Base-by-base conservation (phyloP, 2,329 filamentous ascomycete genomes). In the Aspergillus aculeatus region DNA sequence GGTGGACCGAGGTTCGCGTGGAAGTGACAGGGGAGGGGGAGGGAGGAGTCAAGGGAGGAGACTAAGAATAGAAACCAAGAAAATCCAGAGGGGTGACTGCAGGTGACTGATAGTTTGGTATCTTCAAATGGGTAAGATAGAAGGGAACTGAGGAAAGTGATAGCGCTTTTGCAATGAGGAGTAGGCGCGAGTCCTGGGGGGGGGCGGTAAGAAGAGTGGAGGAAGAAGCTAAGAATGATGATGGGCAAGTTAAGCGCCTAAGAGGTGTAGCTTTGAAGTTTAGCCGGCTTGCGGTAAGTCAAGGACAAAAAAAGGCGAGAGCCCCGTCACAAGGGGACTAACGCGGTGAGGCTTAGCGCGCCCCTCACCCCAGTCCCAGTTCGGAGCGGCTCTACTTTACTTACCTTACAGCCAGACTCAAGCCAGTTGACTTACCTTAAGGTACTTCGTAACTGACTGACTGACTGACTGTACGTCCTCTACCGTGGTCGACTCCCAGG, bases 341-440 rank as follows among this genome's bases (percentile, higher is more conserved):
- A 64, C 66, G 47, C 4, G 16, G 50, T 35, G 3, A 4, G 50
- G 63, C 11, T 54, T 69, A 71, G 68, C 19, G 56, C 16, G 50
- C 55, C 59, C 50, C 44, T 60, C 32, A 12, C 67, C 64, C 65
- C 66, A 62, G 38, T 59, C 64, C 65, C 66, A 62, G 38, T 59
- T 56, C 61, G 54, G 61, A 61, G 67, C 68, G 65, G 70, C 68
- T 71, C 69, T 29, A 10, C 26, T 9, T 29, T 26, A 26, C 7
- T 5, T 32, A 35, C 32, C 32, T 35, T 35, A 35, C 11, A 29
- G 26, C 26, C 26, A 29, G 26, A 9, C 26, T 23, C 7, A 29
- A 9, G 9, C 26, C 26, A 29, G 26, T 29, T 29, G 26, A 29
- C 26, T 29, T 29, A 3, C 26, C 24, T 26, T 26, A 35, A 35